phyloP scores from a whole-genome alignment of 306 rosid species.

The Abrus precatorius region DNA sequence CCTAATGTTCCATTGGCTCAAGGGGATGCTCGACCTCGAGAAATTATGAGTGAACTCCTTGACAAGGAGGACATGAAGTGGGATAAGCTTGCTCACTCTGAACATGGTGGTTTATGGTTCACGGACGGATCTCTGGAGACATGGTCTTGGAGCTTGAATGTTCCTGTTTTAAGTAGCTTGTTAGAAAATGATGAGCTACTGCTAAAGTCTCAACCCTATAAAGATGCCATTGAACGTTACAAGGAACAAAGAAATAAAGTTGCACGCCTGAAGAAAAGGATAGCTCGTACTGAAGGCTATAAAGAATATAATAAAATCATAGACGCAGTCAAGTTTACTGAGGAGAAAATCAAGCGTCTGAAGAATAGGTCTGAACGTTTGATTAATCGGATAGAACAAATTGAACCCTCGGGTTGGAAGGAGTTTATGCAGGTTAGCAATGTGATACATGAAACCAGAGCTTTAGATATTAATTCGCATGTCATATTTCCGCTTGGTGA shows the following conservation, averaged over 20 bases:
- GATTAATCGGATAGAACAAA: conserved; percentile 82
- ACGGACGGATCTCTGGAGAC: conserved; percentile 95
- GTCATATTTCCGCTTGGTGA: conserved; percentile 88
- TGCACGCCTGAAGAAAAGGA: conserved; percentile 85
- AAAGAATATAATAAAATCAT: conserved; percentile 82
- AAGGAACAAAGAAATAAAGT: conserved; percentile 91
- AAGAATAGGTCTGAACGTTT: conserved; percentile 78
- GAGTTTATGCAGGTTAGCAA: conserved; percentile 94
- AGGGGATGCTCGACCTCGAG: conserved; percentile 90
- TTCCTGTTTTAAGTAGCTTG: conserved; percentile 93
- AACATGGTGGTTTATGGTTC: conserved; percentile 79
- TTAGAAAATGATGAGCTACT: conserved; percentile 80
- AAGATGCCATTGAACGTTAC: conserved; percentile 66
- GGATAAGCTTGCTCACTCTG: conserved; percentile 87
- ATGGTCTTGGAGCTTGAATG: conserved; percentile 98
- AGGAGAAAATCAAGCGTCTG: conserved; percentile 88
- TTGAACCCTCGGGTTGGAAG: conserved; percentile 99
- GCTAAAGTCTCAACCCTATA: conserved; percentile 66
- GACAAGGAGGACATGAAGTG: conserved; percentile 88
- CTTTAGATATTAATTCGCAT: conserved; percentile 77
- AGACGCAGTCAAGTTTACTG: conserved; percentile 64
- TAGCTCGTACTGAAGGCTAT: conserved; percentile 82
- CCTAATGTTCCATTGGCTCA: conserved; percentile 78
- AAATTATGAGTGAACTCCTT: conserved; percentile 83
- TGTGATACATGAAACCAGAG: conserved; percentile 88